A percentile compares a stretch with the other conserved stretches of the same genome.
Evolutionary conservation across 208 protist species (phyloP).

Genomic region (Naegleria lovaniensis): DNA sequence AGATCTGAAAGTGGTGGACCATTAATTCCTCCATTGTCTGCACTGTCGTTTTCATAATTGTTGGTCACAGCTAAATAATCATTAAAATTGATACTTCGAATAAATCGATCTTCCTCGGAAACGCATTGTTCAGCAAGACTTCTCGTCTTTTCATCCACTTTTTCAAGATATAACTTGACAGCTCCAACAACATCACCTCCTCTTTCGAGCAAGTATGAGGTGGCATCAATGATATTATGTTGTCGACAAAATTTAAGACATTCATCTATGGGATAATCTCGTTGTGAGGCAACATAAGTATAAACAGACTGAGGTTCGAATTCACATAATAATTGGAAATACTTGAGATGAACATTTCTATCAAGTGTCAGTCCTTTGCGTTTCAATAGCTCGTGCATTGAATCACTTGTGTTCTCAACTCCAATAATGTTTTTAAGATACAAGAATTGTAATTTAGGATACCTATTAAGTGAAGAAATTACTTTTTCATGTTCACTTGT

Average conservation of each 20-base stretch:
- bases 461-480: neutral
- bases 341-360: neutral
- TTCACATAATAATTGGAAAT: slow-evolving; percentile 7
- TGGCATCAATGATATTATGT: slow-evolving; percentile 2
- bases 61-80: neutral
- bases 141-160: neutral
- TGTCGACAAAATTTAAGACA: neutral
- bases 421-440: slow-evolving; percentile 18
- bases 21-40: neutral
- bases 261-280: neutral
- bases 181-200: slow-evolving; percentile 8
- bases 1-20: neutral
- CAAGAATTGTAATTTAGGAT: slow-evolving; percentile 14
- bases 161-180: neutral
- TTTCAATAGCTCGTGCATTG: slow-evolving; percentile 3
- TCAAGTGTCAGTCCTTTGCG: neutral
- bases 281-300: neutral
- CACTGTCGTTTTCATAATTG: neutral
- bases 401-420: neutral
- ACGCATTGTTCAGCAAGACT: neutral
- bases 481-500: neutral
- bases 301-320: slow-evolving; percentile 1
- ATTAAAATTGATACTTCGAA: neutral
- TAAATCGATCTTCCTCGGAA: neutral
- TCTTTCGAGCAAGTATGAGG: neutral